phyloP scores from a whole-genome alignment of 257 asterid genomes.

The Primulina tabacum region DNA sequence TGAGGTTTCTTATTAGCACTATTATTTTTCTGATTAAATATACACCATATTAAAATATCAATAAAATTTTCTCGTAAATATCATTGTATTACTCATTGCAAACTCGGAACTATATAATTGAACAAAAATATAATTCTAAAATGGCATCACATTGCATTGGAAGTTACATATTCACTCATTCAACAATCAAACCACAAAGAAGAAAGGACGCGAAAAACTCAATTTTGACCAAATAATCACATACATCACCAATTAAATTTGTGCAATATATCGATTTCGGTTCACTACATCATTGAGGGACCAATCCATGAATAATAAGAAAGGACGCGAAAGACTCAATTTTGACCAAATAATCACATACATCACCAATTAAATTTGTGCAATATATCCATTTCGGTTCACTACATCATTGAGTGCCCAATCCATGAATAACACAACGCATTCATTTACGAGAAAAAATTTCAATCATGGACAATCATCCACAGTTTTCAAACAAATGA shows the following conservation, averaged over 20 bases:
- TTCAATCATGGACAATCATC: no score
- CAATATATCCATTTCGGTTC: background rate
- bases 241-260: background rate
- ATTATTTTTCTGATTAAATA: no score
- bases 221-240: background rate
- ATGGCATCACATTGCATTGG: conserved; percentile 4
- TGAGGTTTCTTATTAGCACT: background rate
- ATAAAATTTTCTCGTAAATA: background rate
- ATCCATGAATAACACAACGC: background rate
- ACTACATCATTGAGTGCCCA: background rate
- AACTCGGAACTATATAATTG: background rate
- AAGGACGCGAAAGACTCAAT: background rate
- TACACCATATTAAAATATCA: background rate
- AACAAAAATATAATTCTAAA: background rate
- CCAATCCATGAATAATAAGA: background rate
- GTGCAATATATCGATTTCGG: background rate
- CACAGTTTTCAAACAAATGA: background rate
- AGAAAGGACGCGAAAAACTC: background rate
- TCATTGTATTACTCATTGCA: background rate
- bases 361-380: background rate
- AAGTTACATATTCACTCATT: background rate
- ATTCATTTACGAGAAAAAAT: no score
- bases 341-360: background rate
- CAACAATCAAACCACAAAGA: background rate
- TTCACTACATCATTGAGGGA: background rate